phyloP scores from a whole-genome alignment of 108 stramenopile species.

The Nitzschia sp. region DNA sequence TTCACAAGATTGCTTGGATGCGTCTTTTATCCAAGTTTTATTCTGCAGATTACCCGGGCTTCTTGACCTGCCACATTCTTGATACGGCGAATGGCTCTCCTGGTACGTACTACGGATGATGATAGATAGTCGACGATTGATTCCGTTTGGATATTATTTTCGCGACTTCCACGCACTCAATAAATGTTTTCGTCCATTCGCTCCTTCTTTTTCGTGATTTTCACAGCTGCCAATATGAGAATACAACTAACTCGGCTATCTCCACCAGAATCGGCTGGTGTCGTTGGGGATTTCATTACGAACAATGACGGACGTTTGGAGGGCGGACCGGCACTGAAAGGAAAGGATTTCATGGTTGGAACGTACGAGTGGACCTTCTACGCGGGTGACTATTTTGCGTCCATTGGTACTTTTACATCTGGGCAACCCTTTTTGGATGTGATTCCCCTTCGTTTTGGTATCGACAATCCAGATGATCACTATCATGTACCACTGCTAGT shows the following conservation, averaged over 20 bases:
- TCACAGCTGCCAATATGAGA: constrained; percentile 74
- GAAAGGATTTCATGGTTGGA: constrained; percentile 65
- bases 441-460: constrained; percentile 84
- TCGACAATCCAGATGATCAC: constrained; percentile 92
- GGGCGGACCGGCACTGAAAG: constrained; percentile 72
- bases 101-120: constrained; percentile 32
- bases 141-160: too few species aligned
- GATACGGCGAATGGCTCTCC: constrained; percentile 85
- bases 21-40: constrained; percentile 67
- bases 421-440: constrained; percentile 85
- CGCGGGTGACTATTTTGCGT: constrained; percentile 88
- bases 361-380: constrained; percentile 84
- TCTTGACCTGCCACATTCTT: constrained; percentile 88
- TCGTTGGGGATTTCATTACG: constrained; percentile 69
- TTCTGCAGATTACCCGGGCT: constrained; percentile 60
- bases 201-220: neutral
- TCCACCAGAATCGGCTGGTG: constrained; percentile 38
- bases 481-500: constrained; percentile 91
- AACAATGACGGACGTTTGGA: constrained; percentile 83
- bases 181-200: too few species aligned
- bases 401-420: constrained; percentile 45
- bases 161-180: too few species aligned
- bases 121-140: too few species aligned
- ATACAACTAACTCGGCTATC: constrained; percentile 61
- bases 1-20: constrained; percentile 94